phyloP scores from a whole-genome alignment of 306 rosid species.

The Acacia acuminata region DNA sequence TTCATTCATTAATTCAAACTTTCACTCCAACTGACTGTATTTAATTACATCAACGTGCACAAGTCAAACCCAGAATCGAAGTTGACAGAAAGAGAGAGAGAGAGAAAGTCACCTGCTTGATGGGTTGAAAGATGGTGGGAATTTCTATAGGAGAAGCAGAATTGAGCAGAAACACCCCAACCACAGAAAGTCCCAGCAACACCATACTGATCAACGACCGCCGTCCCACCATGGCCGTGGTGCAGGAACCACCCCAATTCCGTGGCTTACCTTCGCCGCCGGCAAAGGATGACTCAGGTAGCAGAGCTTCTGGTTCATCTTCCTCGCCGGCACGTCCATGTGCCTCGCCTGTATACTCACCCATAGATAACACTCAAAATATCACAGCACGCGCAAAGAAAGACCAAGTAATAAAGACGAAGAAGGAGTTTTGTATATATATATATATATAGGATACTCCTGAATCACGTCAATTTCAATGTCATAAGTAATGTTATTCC shows the following conservation, averaged over 20 bases:
- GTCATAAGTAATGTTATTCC: not conserved
- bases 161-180: conserved; percentile 6
- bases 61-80: not conserved
- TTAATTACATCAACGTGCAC: not conserved
- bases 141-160: conserved; percentile 16
- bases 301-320: not conserved
- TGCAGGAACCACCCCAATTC: not conserved
- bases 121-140: not conserved
- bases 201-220: not conserved
- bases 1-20: not conserved
- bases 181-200: conserved; percentile 7
- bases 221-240: not conserved
- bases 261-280: not conserved
- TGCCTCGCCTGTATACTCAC: not conserved
- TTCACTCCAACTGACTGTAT: not conserved
- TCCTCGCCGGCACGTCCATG: not conserved
- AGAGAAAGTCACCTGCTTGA: not conserved
- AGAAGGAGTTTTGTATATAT: not conserved
- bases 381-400: not conserved
- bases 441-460: not conserved
- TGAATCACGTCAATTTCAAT: not conserved
- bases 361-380: not conserved
- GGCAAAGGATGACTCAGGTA: not conserved
- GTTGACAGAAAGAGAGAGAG: no score
- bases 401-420: not conserved